Percentiles rank a stretch among this genome's conserved stretches.
phyloP scores from a whole-genome alignment of 768 basidiomycete species.

The Pleurotus citrinopileatus region DNA sequence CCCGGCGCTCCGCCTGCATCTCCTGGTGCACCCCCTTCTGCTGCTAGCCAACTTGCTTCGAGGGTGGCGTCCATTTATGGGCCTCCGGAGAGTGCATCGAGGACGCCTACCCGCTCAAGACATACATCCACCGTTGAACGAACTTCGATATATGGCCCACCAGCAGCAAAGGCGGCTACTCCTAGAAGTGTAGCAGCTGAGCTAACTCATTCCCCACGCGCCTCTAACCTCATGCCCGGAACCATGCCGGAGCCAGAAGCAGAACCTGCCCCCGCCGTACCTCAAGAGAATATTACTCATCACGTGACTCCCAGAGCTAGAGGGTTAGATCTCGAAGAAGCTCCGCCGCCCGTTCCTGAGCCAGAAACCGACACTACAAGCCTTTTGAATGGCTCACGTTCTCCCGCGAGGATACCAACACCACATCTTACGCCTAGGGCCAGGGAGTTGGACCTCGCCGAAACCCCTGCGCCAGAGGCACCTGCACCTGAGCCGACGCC shows the following conservation, averaged over 20 bases:
- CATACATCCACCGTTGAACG: neutral
- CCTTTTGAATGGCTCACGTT: neutral
- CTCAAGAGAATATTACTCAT: neutral
- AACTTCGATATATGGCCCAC: neutral
- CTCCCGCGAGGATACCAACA: neutral
- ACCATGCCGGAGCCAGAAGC: slow-evolving; percentile 1
- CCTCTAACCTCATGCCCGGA: neutral
- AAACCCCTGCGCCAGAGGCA: slow-evolving; percentile 14
- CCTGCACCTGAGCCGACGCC: slow-evolving; percentile 3
- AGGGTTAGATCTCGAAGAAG: neutral
- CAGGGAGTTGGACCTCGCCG: neutral
- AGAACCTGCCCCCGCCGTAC: neutral
- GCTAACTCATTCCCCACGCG: neutral
- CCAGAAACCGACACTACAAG: neutral
- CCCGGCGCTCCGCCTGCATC: slow-evolving; percentile 11
- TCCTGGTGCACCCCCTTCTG: neutral
- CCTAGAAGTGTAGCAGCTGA: neutral
- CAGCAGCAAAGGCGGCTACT: neutral
- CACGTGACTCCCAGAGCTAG: neutral
- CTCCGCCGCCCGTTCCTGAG: neutral
- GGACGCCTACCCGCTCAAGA: neutral
- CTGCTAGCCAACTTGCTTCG: neutral
- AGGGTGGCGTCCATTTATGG: neutral
- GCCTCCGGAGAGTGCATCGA: neutral
- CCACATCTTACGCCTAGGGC: slow-evolving; percentile 1